These are phyloP conservation scores for Cyberlindnera euphorbiiphila DNA, from an alignment of 805 yeast genomes.

Conservation along the genomic window DNA sequence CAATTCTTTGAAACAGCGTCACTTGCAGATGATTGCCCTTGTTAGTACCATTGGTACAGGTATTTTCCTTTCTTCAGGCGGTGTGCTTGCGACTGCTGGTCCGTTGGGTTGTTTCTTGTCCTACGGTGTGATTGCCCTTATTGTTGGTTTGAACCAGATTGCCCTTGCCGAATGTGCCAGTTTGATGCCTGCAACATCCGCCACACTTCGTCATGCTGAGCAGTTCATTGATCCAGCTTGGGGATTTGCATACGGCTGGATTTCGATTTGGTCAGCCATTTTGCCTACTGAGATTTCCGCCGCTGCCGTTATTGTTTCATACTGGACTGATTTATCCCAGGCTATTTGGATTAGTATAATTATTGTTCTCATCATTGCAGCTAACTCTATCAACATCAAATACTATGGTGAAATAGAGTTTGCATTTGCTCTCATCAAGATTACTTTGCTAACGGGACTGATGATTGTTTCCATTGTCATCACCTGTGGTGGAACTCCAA, in stretches of 20 bases:
- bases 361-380: slow-evolving; percentile 32
- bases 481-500: slow-evolving; percentile 62
- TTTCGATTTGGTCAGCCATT: slow-evolving; percentile 37
- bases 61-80: slow-evolving; percentile 37
- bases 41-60: slow-evolving; percentile 46
- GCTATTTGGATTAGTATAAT: slow-evolving; percentile 45
- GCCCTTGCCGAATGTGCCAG: slow-evolving; percentile 37
- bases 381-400: slow-evolving; percentile 35
- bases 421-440: slow-evolving; percentile 57
- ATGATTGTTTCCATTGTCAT: slow-evolving; percentile 51
- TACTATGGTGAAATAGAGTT: slow-evolving; percentile 51
- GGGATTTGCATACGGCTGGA: slow-evolving; percentile 46
- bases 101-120: slow-evolving; percentile 35
- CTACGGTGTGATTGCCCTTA: slow-evolving; percentile 32
- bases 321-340: slow-evolving; percentile 42
- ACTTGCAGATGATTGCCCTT: slow-evolving; percentile 46
- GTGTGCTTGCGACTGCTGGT: slow-evolving; percentile 34
- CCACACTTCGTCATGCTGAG: slow-evolving; percentile 35
- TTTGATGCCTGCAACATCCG: slow-evolving; percentile 37
- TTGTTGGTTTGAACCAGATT: slow-evolving; percentile 38
- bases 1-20: slow-evolving; percentile 28
- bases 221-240: slow-evolving; percentile 41
- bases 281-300: slow-evolving; percentile 44
- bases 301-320: slow-evolving; percentile 42
- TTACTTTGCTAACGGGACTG: slow-evolving; percentile 56